Percentiles rank a stretch among this genome's conserved stretches.
Evolutionary conservation across 352 stramenopile species (phyloP).

Genomic region (Pseudoperonospora humuli): DNA sequence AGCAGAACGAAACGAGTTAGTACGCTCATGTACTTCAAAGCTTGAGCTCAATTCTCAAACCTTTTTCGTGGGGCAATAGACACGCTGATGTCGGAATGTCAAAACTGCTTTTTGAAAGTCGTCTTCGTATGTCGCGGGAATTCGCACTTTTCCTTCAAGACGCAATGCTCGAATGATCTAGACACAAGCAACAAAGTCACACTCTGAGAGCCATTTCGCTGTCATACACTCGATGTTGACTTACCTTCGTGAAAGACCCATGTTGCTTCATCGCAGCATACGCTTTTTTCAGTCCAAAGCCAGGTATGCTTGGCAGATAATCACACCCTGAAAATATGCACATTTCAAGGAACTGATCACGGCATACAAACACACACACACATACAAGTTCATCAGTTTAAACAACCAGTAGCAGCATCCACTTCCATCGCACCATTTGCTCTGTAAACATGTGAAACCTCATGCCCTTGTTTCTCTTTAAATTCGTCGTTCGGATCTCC

Average conservation of each 20-base stretch:
- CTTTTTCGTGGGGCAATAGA: conserved; percentile 52
- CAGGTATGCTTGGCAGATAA: conserved; percentile 74
- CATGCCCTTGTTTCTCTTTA: conserved; percentile 68
- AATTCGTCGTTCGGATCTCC: conserved; percentile 66
- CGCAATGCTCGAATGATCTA: conserved; percentile 54
- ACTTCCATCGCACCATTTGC: conserved; percentile 52
- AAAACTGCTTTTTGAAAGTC: conserved; percentile 51
- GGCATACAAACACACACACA: neutral
- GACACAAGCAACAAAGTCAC: conserved; percentile 2
- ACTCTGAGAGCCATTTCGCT: neutral
- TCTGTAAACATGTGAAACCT: conserved; percentile 78
- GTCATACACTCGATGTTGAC: neutral
- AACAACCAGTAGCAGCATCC: neutral
- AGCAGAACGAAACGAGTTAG: neutral
- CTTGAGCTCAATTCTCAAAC: conserved; percentile 13
- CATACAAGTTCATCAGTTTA: neutral
- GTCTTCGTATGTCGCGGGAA: conserved; percentile 50
- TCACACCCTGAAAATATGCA: conserved; percentile 90
- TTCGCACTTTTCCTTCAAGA: conserved; percentile 52
- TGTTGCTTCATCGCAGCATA: conserved; percentile 69
- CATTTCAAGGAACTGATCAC: conserved; percentile 76
- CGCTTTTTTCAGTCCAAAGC: conserved; percentile 79
- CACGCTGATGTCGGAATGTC: conserved; percentile 65
- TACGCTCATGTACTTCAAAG: neutral
- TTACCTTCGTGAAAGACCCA: conserved; percentile 52